phyloP scores from a whole-genome alignment of 768 basidiomycete genomes.

The Trametes gibbosa region DNA sequence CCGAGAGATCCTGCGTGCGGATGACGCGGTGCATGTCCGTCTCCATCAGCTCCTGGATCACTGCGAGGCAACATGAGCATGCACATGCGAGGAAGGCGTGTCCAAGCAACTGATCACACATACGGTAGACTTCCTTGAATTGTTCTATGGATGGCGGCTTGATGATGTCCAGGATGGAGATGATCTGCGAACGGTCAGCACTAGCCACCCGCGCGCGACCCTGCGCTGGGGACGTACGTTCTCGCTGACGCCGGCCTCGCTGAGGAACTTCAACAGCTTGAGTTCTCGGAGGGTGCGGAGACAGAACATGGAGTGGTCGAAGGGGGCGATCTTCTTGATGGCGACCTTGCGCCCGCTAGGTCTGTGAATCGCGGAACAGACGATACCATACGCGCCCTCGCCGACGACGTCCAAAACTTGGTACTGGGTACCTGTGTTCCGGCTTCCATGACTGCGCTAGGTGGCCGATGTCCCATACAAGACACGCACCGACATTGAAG shows the following conservation, averaged over 20 bases:
- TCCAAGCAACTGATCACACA: slow-evolving; percentile 27
- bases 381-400: slow-evolving; percentile 94
- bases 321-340: slow-evolving; percentile 94
- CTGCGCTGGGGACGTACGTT: slow-evolving; percentile 47
- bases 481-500: slow-evolving; percentile 72
- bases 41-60: slow-evolving; percentile 92
- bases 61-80: slow-evolving; percentile 34
- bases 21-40: slow-evolving; percentile 98
- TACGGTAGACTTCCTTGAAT: slow-evolving; percentile 84
- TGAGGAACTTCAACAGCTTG: slow-evolving; percentile 73
- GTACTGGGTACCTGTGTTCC: slow-evolving; percentile 44
- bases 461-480: not conserved
- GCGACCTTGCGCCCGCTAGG: slow-evolving; percentile 84
- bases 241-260: slow-evolving; percentile 86
- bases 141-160: slow-evolving; percentile 75
- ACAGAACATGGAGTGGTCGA: slow-evolving; percentile 93
- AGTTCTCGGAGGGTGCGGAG: slow-evolving; percentile 59
- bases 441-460: not conserved
- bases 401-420: slow-evolving; percentile 82
- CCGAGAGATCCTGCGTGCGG: slow-evolving; percentile 89
- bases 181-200: slow-evolving; percentile 54
- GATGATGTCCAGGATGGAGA: slow-evolving; percentile 87
- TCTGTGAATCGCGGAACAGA: slow-evolving; percentile 80
- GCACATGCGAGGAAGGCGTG: not conserved
- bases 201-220: not conserved